Base-by-base conservation (phyloP, 768 basidiomycete genomes). In the Pisolithus marmoratus region DNA sequence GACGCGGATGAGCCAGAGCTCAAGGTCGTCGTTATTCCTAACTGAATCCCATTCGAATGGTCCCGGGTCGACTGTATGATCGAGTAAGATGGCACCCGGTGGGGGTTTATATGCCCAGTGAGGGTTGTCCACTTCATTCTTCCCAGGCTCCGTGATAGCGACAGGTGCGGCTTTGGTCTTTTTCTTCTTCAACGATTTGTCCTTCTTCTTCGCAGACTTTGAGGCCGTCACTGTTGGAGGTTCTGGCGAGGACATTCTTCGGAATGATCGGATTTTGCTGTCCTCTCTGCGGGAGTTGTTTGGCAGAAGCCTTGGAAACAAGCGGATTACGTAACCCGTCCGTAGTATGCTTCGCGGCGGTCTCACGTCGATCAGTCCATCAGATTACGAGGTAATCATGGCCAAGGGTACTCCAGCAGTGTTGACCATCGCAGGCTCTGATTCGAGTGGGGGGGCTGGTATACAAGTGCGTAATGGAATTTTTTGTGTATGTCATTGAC, bases 401-500 rank as follows among this genome's bases (percentile, higher is more conserved):
- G 34, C 34, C 1, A 40, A 26, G 31, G 24, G 34, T 4, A 29
- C 52, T 4, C 72, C 69, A 2, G 64, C 75, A 1, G 72, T 87
- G 1, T 63, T 91, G 50, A 86, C 87, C 0, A 89, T 91, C 8
- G 87, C 88, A 19, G 86, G 91, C 8, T 83, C 88, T 14, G 93
- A 94, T 60, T 81, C 84, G 2, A 80, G 87, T 27, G 90, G 90
- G 22, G 92, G 93, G 1, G 92, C 93, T 27, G 94, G 93, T 0
- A 91, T 96, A 23, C 93, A 94, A 73, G 90, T 86, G 55, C 57
- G 69, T 40, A 5, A 1, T 12, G 8, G 51, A 29, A 56, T 27
- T 27, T 4, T 26, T 12, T 12, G n/a, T n/a, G n/a, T 52, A 7
- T 31, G 11, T 3, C 7, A 23, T 2, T 26, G 5, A 15, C 29